These are phyloP conservation scores for Adansonia digitata DNA, from an alignment of 345 rosid genomes.

Conservation along the genomic window DNA sequence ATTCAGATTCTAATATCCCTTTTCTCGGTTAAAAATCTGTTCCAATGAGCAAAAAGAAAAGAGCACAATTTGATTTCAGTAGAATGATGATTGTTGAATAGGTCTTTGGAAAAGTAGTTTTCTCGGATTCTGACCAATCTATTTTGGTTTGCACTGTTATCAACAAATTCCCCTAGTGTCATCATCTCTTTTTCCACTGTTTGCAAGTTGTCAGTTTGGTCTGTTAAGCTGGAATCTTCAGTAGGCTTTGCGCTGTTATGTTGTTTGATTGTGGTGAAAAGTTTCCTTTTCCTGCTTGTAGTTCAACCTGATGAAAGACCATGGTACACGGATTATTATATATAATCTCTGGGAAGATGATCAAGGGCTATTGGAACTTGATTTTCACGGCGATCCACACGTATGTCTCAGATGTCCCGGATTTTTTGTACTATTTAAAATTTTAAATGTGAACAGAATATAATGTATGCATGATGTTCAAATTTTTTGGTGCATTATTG, in stretches of 20 bases:
- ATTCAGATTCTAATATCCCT: neutral
- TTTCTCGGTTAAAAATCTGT: neutral
- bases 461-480: neutral
- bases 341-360: conserved; percentile 98
- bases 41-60: neutral
- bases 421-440: neutral
- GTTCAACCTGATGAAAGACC: conserved; percentile 70
- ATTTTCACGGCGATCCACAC: conserved; percentile 63
- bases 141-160: neutral
- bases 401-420: conserved; percentile 37
- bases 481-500: neutral
- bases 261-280: neutral
- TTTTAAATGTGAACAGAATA: neutral
- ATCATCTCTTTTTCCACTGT: neutral
- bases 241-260: neutral
- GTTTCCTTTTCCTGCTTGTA: conserved; percentile 24
- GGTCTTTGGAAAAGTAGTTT: conserved; percentile 2
- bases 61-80: neutral
- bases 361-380: conserved; percentile 75
- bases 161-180: neutral
- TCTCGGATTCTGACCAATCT: neutral
- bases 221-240: conserved; percentile 11
- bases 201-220: neutral
- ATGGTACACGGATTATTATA: conserved; percentile 77
- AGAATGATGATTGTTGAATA: neutral